Percentiles rank a stretch among this genome's conserved stretches.
Evolutionary conservation across 352 stramenopile genomes (phyloP).

Genomic region (Globisporangium iwayamae): DNA sequence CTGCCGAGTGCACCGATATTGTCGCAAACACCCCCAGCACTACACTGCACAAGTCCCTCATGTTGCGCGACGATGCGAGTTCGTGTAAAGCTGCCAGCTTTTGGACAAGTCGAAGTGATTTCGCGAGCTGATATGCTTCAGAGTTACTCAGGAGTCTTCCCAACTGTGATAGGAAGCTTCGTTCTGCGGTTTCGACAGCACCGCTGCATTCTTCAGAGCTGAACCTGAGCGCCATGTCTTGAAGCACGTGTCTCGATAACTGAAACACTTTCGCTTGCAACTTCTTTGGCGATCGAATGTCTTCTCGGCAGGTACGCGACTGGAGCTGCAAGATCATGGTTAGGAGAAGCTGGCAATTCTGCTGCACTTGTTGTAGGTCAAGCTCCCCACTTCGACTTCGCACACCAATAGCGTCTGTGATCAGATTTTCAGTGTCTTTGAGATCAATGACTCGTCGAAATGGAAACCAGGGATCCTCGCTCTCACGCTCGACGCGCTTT

Average conservation of each 20-base stretch:
- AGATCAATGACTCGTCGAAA: slow-evolving; percentile 29
- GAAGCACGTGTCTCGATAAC: not conserved
- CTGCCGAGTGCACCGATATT: not conserved
- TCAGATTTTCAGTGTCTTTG: slow-evolving; percentile 18
- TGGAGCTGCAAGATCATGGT: slow-evolving; percentile 3
- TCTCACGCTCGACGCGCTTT: slow-evolving; percentile 9
- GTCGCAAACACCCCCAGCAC: slow-evolving; percentile 1
- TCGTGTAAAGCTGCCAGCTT: slow-evolving; percentile 5
- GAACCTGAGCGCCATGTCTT: not conserved
- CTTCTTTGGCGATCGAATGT: not conserved
- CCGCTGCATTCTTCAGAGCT: not conserved
- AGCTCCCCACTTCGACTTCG: slow-evolving; percentile 12
- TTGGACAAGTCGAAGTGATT: slow-evolving; percentile 2
- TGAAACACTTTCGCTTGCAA: slow-evolving; percentile 1
- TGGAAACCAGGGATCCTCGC: slow-evolving; percentile 38
- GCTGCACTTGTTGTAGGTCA: not conserved
- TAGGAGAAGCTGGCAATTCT: slow-evolving; percentile 2
- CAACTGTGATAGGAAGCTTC: slow-evolving; percentile 4
- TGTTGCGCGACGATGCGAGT: not conserved
- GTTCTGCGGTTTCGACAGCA: not conserved
- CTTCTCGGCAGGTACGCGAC: not conserved
- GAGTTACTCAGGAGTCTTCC: not conserved
- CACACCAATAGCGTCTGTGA: slow-evolving; percentile 18
- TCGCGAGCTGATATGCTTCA: not conserved
- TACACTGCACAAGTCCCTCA: not conserved